Conservation (phyloP, 2,329 filamentous ascomycete species). For the Alternaria conjuncta region DNA sequence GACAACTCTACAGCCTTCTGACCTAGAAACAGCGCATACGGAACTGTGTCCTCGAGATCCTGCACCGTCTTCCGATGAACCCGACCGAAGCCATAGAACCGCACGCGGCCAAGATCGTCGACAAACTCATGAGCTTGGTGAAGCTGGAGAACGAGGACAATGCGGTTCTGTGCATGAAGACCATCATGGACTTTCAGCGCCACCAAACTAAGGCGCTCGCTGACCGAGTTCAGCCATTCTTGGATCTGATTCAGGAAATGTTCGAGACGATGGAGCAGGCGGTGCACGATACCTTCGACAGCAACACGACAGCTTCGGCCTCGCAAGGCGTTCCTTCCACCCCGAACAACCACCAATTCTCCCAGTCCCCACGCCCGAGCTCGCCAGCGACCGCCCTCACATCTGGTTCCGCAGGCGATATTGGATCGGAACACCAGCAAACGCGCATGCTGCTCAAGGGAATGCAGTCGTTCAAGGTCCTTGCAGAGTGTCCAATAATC, state of each 20-base stretch:
- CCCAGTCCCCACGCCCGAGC: conserved; percentile 86
- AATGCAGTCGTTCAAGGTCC: conserved; percentile 98
- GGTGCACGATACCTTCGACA: conserved; percentile 94
- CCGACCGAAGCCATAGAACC: conserved; percentile 83
- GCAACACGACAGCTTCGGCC: conserved; percentile 63
- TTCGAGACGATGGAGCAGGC: conserved; percentile 95
- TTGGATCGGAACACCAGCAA: conserved; percentile 83
- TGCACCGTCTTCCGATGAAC: conserved; percentile 81
- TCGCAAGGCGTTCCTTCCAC: conserved; percentile 67
- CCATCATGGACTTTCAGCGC: conserved; percentile 93
- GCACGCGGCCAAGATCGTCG: conserved; percentile 86
- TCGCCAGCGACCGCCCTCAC: conserved; percentile 87
- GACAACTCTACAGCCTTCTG: conserved; percentile 13
- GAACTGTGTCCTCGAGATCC: conserved; percentile 90
- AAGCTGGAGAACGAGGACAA: conserved; percentile 97
- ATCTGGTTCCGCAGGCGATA: conserved; percentile 72
- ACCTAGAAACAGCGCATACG: conserved; percentile 73
- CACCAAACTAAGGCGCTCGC: conserved; percentile 84
- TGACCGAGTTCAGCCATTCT: conserved; percentile 86
- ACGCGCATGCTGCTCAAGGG: conserved; percentile 83
- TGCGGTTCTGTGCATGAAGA: conserved; percentile 97
- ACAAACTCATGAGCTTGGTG: conserved; percentile 87
- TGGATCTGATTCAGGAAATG: conserved; percentile 91
- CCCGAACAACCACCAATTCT: conserved; percentile 67
- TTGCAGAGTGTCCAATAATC: conserved; percentile 97